phyloP scores from a whole-genome alignment of 441 rosid genomes.

The Eruca vesicaria region DNA sequence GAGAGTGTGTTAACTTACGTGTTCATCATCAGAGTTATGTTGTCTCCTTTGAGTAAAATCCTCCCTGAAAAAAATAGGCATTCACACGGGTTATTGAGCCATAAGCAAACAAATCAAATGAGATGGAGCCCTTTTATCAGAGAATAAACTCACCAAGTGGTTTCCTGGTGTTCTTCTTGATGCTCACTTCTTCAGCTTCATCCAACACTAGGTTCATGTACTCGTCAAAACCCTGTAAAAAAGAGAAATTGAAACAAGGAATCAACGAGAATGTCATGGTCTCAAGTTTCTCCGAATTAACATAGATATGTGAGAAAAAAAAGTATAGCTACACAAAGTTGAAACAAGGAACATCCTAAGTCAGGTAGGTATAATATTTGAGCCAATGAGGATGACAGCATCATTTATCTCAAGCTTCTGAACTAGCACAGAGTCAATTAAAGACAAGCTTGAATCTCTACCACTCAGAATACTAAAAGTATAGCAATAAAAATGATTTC shows the following conservation, averaged over 20 bases:
- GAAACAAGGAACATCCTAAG: background rate
- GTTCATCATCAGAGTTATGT: constrained; percentile 89
- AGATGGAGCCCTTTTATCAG: background rate
- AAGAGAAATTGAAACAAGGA: background rate
- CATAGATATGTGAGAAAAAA: background rate
- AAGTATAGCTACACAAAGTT: background rate
- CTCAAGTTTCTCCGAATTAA: background rate
- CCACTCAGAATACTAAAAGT: background rate
- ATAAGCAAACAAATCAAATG: background rate
- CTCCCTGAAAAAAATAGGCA: constrained; percentile 49
- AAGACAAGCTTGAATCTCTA: background rate
- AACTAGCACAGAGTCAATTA: background rate
- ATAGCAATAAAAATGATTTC: background rate
- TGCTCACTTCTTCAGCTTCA: constrained; percentile 86
- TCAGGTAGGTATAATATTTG: background rate
- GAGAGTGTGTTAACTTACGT: constrained; percentile 46
- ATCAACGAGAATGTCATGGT: background rate
- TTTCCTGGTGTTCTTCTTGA: constrained; percentile 84
- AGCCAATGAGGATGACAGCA: background rate
- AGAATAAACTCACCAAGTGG: constrained; percentile 53
- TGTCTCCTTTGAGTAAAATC: constrained; percentile 85
- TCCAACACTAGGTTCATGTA: constrained; percentile 93
- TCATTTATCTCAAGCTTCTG: background rate
- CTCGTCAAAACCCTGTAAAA: constrained; percentile 82
- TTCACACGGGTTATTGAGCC: background rate